A percentile compares a stretch with the other conserved stretches of the same genome.
phyloP scores from a whole-genome alignment of 331 rosid species.

The Acacia concinna region DNA sequence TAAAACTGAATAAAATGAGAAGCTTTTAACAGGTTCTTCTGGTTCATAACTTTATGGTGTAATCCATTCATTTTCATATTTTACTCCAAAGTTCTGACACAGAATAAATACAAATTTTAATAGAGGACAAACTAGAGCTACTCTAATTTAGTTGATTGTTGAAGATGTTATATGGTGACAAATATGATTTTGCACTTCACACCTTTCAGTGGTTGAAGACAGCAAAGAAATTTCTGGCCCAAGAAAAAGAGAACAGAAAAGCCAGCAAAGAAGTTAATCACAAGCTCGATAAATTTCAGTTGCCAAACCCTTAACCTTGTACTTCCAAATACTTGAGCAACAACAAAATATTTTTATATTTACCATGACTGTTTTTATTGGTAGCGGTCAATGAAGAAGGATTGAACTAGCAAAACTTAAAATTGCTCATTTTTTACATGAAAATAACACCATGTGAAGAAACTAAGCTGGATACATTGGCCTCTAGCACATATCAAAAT shows the following conservation, averaged over 20 bases:
- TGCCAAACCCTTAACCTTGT: background rate
- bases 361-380: background rate
- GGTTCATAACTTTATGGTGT: constrained; percentile 9
- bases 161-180: background rate
- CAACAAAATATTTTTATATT: background rate
- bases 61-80: constrained; percentile 19
- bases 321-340: background rate
- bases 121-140: background rate
- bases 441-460: background rate
- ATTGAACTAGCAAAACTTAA: background rate
- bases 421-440: background rate
- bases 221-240: background rate
- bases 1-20: constrained; percentile 9
- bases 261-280: constrained; percentile 4
- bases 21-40: constrained; percentile 1
- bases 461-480: background rate
- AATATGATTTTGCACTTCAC: background rate
- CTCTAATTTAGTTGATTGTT: background rate
- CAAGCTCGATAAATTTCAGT: background rate
- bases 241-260: background rate
- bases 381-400: background rate
- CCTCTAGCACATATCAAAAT: background rate
- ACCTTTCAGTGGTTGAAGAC: background rate
- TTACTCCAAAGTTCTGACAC: constrained; percentile 6
- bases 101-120: constrained; percentile 1